These are phyloP conservation scores for Stereum hirsutum DNA, from an alignment of 1,284 basidiomycete genomes.

Conservation along the genomic window DNA sequence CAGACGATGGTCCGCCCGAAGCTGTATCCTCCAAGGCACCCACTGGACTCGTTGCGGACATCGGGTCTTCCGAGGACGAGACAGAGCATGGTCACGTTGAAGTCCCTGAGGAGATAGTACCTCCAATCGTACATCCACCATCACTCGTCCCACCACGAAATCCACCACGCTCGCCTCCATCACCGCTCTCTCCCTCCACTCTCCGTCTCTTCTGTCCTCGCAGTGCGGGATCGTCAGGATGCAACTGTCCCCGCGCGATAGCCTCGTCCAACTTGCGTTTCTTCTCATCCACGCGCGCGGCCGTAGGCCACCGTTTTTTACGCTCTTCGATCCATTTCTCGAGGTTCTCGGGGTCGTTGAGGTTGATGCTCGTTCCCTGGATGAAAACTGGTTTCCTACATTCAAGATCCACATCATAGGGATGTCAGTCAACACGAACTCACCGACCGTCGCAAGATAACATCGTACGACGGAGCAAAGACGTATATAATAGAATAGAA, in stretches of 20 bases:
- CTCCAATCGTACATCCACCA: too few relatives aligned
- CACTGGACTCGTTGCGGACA: slow-evolving; percentile 4
- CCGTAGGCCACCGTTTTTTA: slow-evolving; percentile 75
- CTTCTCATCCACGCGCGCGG: slow-evolving; percentile 65
- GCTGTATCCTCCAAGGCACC: slow-evolving; percentile 48
- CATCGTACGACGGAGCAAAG: not conserved
- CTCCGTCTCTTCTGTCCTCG: slow-evolving; percentile 23
- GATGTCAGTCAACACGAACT: not conserved
- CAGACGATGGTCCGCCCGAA: slow-evolving; percentile 45
- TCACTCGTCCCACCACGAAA: slow-evolving; percentile 14
- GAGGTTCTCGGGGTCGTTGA: slow-evolving; percentile 78
- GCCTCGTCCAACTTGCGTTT: slow-evolving; percentile 69
- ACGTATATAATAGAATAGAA: not conserved
- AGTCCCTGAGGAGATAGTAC: too few relatives aligned
- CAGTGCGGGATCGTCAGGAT: slow-evolving; percentile 34
- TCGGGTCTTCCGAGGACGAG: slow-evolving; percentile 7
- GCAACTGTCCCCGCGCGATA: slow-evolving; percentile 67
- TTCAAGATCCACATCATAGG: not conserved
- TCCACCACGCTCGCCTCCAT: not conserved
- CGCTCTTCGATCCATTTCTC: slow-evolving; percentile 84
- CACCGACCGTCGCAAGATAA: not conserved
- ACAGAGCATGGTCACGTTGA: too few relatives aligned
- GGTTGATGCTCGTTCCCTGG: slow-evolving; percentile 68
- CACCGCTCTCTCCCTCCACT: slow-evolving; percentile 14
- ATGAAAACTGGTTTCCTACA: slow-evolving; percentile 65